Base-by-base conservation (phyloP, 768 basidiomycete species). In the Leccinum aurantiacum region DNA sequence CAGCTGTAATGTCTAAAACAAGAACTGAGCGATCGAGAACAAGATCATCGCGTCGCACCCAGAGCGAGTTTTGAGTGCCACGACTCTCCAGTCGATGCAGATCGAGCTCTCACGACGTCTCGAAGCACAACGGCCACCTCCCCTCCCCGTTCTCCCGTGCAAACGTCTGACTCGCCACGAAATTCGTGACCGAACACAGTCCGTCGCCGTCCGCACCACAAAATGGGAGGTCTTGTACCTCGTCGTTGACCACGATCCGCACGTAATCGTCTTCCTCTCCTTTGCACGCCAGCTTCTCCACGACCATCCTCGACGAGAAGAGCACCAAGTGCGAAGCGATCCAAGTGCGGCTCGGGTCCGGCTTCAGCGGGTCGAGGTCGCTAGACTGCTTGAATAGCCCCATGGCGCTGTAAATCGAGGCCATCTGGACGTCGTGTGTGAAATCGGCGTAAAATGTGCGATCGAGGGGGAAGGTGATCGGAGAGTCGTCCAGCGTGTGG, bases 401-500 rank as follows among this genome's bases (percentile, higher is more conserved):
- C 78, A 84, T 54, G 67, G 90, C 72, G 69, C 79, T 64, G 61
- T 85, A 88, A 58, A 93, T 87, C 25, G 90, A 84, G 52, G 89
- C 78, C 84, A 95, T 89, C 67, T 87, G 75, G 72, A 92, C 89
- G 69, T 94, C 92, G 69, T 95, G 92, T 7, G 90, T 84, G 71
- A 94, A 93, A 73, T 95, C 92, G 25, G 82, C 85, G 65, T 90
- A 92, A 50, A 91, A 66, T 4, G 77, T 77, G 60, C 83, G 82
- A 60, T 85, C 66, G 13, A 90, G 79, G 0, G 92, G 91, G 76
- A 95, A 95, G 0, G 90, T 91, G 13, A 65, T 65, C 0, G 85
- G 83, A 6, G 81, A 79, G 0, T 76, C 66, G 68, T 90, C 86
- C 25, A 95, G 80, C 1, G 92, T 93, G 10, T 73, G 74, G 72